Evolutionary conservation across 1,284 basidiomycete species (phyloP).

Genomic region (Ganoderma resinaceum): DNA sequence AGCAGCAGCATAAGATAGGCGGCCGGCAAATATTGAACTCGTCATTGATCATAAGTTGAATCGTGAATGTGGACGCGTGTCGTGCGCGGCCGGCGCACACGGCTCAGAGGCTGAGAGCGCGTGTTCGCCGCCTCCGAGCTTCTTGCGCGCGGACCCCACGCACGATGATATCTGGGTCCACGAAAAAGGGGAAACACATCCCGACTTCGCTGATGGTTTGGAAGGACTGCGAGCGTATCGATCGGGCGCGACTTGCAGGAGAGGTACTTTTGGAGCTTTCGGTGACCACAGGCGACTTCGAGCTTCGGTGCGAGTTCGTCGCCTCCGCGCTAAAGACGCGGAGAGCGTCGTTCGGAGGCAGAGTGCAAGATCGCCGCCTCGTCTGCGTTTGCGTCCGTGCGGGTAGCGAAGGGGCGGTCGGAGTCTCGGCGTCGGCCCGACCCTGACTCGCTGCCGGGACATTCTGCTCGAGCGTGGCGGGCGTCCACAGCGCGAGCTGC

Average conservation of each 20-base stretch:
- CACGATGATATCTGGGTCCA: conserved; percentile 16
- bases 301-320: not conserved
- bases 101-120: conserved; percentile 15
- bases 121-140: conserved; percentile 12
- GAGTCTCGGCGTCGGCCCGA: not conserved
- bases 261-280: conserved; percentile 1
- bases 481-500: conserved; percentile 19
- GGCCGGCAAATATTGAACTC: not conserved
- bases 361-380: not conserved
- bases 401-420: not conserved
- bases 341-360: conserved; percentile 3
- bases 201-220: conserved; percentile 5
- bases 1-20: conserved; percentile 3
- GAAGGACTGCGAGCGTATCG: conserved; percentile 4
- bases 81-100: not conserved
- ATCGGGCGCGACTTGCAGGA: not conserved
- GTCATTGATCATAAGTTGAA: conserved; percentile 3
- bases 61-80: not conserved
- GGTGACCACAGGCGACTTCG: not conserved
- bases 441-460: not conserved
- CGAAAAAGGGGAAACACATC: conserved; percentile 14
- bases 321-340: not conserved
- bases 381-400: not conserved
- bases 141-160: conserved; percentile 21
- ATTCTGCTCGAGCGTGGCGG: conserved; percentile 11